phyloP scores from a whole-genome alignment of 1,284 basidiomycete genomes.

The Microbotryum violaceum region DNA sequence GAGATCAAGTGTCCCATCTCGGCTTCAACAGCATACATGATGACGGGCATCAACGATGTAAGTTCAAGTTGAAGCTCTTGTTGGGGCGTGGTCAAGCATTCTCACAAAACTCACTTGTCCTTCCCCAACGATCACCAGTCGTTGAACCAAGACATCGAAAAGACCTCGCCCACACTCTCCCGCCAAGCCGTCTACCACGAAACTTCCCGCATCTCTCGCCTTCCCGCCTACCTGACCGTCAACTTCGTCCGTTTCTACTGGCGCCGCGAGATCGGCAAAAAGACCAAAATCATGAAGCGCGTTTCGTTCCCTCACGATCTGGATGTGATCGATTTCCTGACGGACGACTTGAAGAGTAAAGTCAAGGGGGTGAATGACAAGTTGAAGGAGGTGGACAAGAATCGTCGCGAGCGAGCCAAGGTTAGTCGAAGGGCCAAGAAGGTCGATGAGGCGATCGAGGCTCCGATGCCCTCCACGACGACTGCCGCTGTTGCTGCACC shows the following conservation, averaged over 20 bases:
- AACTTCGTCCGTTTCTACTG: slow-evolving; percentile 96
- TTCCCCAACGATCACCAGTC: neutral
- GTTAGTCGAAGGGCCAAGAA: slow-evolving; percentile 65
- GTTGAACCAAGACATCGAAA: slow-evolving; percentile 53
- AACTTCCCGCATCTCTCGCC: slow-evolving; percentile 68
- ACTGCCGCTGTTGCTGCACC: neutral
- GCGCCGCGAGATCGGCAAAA: slow-evolving; percentile 73
- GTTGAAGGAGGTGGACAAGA: slow-evolving; percentile 72
- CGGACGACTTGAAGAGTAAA: slow-evolving; percentile 56
- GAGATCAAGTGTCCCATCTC: slow-evolving; percentile 93
- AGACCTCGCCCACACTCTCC: slow-evolving; percentile 68
- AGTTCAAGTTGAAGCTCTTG: slow-evolving; percentile 36
- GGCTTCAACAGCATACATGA: slow-evolving; percentile 77
- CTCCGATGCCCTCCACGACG: slow-evolving; percentile 7
- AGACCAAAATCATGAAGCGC: slow-evolving; percentile 58
- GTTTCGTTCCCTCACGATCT: slow-evolving; percentile 86
- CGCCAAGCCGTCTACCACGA: slow-evolving; percentile 79
- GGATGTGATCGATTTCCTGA: slow-evolving; percentile 74
- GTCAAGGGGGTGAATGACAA: slow-evolving; percentile 51
- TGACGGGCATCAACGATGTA: slow-evolving; percentile 75
- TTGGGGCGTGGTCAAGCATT: neutral
- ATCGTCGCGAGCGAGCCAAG: slow-evolving; percentile 73
- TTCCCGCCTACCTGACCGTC: slow-evolving; percentile 73
- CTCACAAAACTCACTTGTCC: too few relatives aligned
- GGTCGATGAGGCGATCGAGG: slow-evolving; percentile 38